Evolutionary conservation across 108 stramenopile species (phyloP).

Genomic region (Pseudonitzschia multiseries): DNA sequence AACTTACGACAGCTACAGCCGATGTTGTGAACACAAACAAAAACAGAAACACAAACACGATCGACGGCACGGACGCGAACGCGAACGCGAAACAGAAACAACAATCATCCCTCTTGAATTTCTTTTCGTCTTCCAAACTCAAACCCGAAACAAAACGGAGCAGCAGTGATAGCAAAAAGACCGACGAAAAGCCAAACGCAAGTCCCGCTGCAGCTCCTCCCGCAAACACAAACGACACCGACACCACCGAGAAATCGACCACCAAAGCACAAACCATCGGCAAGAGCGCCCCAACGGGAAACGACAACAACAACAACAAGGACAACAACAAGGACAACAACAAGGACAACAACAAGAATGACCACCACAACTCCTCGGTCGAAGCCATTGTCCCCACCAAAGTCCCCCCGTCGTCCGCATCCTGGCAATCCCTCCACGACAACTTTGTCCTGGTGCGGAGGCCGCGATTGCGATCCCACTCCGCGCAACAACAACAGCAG

Average conservation of each 20-base stretch:
- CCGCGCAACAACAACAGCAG: neutral
- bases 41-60: too few species aligned
- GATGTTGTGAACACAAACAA: neutral
- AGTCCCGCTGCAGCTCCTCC: too few species aligned
- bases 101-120: conserved; percentile 17
- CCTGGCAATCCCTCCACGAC: conserved; percentile 32
- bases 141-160: neutral
- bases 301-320: neutral
- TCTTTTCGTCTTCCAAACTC: conserved; percentile 1
- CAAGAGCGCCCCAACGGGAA: too few species aligned
- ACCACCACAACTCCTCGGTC: neutral
- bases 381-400: conserved; percentile 22
- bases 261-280: neutral
- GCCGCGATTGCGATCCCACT: conserved; percentile 1
- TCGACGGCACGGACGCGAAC: neutral
- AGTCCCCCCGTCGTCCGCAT: conserved; percentile 13
- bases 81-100: neutral
- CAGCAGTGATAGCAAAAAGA: neutral
- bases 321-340: neutral
- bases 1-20: too few species aligned
- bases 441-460: conserved; percentile 23
- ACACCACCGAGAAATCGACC: too few species aligned
- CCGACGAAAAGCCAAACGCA: neutral
- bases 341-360: neutral
- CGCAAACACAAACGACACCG: too few species aligned